A percentile compares a stretch with the other conserved stretches of the same genome.
These are phyloP conservation scores for Lipomyces yamadae DNA, from an alignment of 805 yeast species.

Conservation along the genomic window DNA sequence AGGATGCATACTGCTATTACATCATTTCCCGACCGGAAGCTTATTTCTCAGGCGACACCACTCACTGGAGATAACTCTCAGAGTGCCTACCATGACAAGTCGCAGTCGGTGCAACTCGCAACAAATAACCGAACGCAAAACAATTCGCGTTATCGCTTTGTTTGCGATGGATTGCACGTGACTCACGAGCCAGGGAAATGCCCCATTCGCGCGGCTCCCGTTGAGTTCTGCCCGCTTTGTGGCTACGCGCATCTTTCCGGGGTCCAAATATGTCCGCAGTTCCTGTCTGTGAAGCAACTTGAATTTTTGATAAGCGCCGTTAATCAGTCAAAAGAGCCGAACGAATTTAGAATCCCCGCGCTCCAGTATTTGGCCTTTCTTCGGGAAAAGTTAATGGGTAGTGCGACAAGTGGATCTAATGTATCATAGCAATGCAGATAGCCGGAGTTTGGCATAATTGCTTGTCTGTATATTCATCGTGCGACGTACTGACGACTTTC, in stretches of 20 bases:
- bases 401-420: neutral
- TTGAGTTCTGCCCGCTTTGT: constrained; percentile 27
- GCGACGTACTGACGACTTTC: too few species aligned
- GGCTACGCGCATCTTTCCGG: constrained; percentile 16
- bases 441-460: too few species aligned
- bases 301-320: constrained; percentile 5
- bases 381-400: neutral
- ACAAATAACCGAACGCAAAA: neutral
- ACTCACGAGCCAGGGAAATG: constrained; percentile 26
- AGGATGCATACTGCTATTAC: neutral
- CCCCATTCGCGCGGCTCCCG: constrained; percentile 20
- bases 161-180: constrained; percentile 28
- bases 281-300: constrained; percentile 7
- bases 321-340: constrained; percentile 8
- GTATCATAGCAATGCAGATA: neutral
- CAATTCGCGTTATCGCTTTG: constrained; percentile 10
- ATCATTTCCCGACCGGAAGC: neutral
- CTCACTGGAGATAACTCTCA: neutral
- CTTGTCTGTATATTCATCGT: too few species aligned
- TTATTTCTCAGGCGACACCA: neutral
- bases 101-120: neutral
- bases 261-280: constrained; percentile 17
- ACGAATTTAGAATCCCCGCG: neutral
- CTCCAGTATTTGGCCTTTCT: neutral
- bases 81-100: neutral